Conservation (phyloP, 768 basidiomycete species). For the Rhodotorula graminis region DNA sequence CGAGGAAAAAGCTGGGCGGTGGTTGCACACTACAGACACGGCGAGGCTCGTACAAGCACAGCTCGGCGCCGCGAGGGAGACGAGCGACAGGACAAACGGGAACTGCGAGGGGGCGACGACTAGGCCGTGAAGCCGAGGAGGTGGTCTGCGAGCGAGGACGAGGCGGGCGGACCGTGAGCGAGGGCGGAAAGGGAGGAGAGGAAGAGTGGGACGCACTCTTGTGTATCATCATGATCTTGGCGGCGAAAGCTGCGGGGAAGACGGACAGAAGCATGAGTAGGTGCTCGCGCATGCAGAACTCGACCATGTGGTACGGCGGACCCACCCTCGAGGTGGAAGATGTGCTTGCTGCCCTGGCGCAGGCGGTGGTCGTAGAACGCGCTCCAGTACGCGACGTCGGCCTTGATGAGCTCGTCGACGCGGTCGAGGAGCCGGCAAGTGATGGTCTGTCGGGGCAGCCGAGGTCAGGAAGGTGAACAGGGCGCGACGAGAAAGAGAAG, state of each 20-base stretch:
- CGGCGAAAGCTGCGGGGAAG: conserved; percentile 66
- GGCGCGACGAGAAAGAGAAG: not conserved
- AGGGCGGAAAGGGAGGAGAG: too few relatives aligned
- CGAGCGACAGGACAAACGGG: too few relatives aligned
- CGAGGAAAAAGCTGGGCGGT: not conserved
- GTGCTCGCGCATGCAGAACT: not conserved
- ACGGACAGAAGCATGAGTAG: not conserved
- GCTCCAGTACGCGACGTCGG: conserved; percentile 95
- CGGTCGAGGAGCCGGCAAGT: conserved; percentile 79
- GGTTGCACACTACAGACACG: not conserved
- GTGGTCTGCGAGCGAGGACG: conserved; percentile 7
- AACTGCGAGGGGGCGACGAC: not conserved
- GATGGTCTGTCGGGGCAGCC: conserved; percentile 62
- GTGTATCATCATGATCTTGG: conserved; percentile 75
- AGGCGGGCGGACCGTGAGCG: rapidly evolving
- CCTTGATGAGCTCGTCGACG: conserved; percentile 83
- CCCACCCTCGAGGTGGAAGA: conserved; percentile 76
- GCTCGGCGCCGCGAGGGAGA: not conserved
- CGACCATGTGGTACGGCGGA: not conserved
- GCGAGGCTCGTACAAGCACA: not conserved
- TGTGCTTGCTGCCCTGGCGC: conserved; percentile 86
- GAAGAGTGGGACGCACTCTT: conserved; percentile 13
- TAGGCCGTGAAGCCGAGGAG: conserved; percentile 5
- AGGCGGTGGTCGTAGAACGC: conserved; percentile 96
- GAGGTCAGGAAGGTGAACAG: conserved; percentile 1